Percentiles rank a stretch among this genome's conserved stretches.
These are phyloP conservation scores for Euphorbia lathyris DNA, from an alignment of 345 rosid species.

Conservation along the genomic window DNA sequence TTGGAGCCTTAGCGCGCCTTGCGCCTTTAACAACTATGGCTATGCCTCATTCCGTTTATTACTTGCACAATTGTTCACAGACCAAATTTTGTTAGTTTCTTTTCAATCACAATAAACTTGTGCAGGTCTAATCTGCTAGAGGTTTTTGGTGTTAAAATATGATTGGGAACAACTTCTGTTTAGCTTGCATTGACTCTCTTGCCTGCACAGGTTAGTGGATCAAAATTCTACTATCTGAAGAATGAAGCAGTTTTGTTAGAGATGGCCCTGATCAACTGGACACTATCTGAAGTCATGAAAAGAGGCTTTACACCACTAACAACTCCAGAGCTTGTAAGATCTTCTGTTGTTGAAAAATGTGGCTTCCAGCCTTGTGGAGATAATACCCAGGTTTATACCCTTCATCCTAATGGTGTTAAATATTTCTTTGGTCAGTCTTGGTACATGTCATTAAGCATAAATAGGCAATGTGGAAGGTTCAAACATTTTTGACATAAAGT, in stretches of 20 bases:
- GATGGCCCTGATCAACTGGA: constrained; percentile 88
- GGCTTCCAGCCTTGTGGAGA: constrained; percentile 98
- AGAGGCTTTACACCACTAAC: constrained; percentile 77
- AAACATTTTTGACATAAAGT: constrained; percentile 1
- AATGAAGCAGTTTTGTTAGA: constrained; percentile 92
- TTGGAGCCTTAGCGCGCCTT: no score
- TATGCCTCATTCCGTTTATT: neutral
- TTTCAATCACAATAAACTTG: neutral
- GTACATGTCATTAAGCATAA: no score
- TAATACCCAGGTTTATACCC: constrained; percentile 75
- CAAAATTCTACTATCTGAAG: constrained; percentile 89
- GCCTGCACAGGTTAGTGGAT: constrained; percentile 80
- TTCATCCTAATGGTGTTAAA: no score
- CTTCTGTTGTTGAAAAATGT: constrained; percentile 90
- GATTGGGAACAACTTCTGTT: no score
- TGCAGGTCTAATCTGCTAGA: neutral
- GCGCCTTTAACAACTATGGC: no score
- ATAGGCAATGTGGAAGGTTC: neutral
- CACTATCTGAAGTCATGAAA: constrained; percentile 77
- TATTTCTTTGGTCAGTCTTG: neutral
- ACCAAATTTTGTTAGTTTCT: neutral
- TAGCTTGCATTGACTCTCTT: constrained; percentile 1
- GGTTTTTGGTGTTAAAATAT: neutral
- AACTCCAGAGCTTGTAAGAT: constrained; percentile 90
- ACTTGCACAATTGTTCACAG: neutral